Base-by-base conservation (phyloP, 345 rosid species). In the Ceriops decandra region DNA sequence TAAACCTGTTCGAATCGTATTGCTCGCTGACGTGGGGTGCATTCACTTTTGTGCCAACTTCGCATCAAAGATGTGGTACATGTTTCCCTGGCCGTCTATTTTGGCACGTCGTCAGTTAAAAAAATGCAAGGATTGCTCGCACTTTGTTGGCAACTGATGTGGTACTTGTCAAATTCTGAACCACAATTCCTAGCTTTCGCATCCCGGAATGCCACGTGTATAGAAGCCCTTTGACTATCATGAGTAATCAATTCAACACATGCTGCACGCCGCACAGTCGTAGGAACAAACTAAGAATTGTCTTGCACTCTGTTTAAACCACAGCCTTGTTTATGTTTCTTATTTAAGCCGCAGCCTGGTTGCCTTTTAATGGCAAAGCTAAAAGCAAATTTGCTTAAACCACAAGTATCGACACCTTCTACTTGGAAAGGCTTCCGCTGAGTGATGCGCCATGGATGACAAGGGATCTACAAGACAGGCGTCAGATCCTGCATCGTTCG, bases 371-470 rank as follows among this genome's bases (percentile, higher is more conserved):
- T 2, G 22, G 11, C 57, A 1, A 53, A 21, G n/a, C n/a, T 24
- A 53, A 53, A 53, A 53, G 0, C 58, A 38, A 38, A 38, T 10
- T 38, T 38, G 26, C 47, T 10, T 38, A 38, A 11, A 10, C 58
- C 2, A 19, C 13, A 53, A 53, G 1, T 24, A 53, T 7, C 30
- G 28, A 6, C 1, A n/a, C 58, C 28, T 54, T 54, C 58, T 21
- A 4, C 28, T 54, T 6, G 28, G 9, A 54, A 22, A 54, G 28
- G 22, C 30, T 54, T 9, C 58, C 28, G 21, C 6, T 27, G 38
- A 53, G 27, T 6, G 63, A 76, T 54, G 66, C 56, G 54, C 62
- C 30, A 76, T 74, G 82, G 74, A 79, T 24, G 35, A 52, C 20
- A 49, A 49, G 51, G 68, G 60, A 22, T 52, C 71, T 6, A n/a